Conservation (phyloP, 1,139 yeast species). For the Nakaseomyces nivariensis region DNA sequence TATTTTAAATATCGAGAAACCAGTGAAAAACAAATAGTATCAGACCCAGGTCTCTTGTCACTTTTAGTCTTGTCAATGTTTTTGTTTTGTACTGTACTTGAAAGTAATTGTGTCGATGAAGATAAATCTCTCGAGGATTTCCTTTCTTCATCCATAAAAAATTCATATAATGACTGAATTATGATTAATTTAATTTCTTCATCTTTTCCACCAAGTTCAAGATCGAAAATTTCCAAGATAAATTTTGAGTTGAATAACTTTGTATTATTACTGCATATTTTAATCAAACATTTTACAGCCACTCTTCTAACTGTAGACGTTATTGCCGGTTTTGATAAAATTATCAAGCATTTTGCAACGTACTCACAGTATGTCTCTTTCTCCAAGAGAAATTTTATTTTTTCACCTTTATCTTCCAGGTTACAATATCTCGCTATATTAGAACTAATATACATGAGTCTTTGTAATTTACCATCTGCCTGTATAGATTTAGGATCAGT, state of each 20-base stretch:
- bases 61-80: conserved; percentile 17
- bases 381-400: conserved; percentile 38
- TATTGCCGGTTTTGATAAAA: conserved; percentile 37
- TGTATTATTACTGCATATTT: conserved; percentile 52
- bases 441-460: conserved; percentile 55
- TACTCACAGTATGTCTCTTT: conserved; percentile 46
- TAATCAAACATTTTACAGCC: conserved; percentile 49
- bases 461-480: conserved; percentile 41
- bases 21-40: conserved; percentile 64
- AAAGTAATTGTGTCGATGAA: conserved; percentile 21
- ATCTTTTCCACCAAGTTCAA: conserved; percentile 33
- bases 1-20: conserved; percentile 50
- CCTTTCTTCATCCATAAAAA: conserved; percentile 45
- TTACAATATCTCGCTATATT: conserved; percentile 60
- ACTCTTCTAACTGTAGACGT: conserved; percentile 34
- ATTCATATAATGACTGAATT: conserved; percentile 45
- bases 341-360: conserved; percentile 47
- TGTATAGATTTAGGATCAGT: conserved; percentile 16
- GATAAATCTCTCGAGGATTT: conserved; percentile 35
- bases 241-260: conserved; percentile 48
- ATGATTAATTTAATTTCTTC: conserved; percentile 40
- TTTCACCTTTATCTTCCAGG: conserved; percentile 38
- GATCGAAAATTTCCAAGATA: conserved; percentile 45
- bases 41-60: conserved; percentile 26
- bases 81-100: conserved; percentile 17